Conservation (phyloP, 1,139 yeast species). For the Arxiozyma bovina region DNA sequence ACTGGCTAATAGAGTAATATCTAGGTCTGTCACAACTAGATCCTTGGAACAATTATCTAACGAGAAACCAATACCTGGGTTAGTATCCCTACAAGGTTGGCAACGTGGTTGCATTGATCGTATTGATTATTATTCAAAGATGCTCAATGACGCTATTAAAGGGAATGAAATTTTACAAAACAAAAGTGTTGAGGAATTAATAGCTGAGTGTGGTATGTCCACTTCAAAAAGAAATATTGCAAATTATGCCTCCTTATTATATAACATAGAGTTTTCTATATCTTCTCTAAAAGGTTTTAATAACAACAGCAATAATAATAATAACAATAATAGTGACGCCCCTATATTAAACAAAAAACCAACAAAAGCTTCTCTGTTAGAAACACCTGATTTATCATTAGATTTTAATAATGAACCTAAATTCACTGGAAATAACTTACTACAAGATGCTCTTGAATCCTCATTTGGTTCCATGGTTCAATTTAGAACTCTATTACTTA, state of each 20-base stretch:
- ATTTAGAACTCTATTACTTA: slow-evolving; percentile 52
- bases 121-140: slow-evolving; percentile 40
- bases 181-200: slow-evolving; percentile 23
- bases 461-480: slow-evolving; percentile 64
- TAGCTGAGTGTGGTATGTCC: slow-evolving; percentile 26
- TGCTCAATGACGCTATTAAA: slow-evolving; percentile 35
- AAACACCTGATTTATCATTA: slow-evolving; percentile 36
- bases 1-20: neutral
- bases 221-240: slow-evolving; percentile 35
- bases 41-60: slow-evolving; percentile 19
- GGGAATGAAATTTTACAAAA: slow-evolving; percentile 14
- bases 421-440: slow-evolving; percentile 5
- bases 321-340: slow-evolving; percentile 10
- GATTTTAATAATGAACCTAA: slow-evolving; percentile 35
- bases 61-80: slow-evolving; percentile 43
- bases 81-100: slow-evolving; percentile 45
- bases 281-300: slow-evolving; percentile 38
- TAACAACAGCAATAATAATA: neutral
- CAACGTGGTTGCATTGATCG: slow-evolving; percentile 54
- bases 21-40: slow-evolving; percentile 5
- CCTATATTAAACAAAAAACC: slow-evolving; percentile 11
- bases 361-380: slow-evolving; percentile 32
- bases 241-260: slow-evolving; percentile 50
- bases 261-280: slow-evolving; percentile 52
- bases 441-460: slow-evolving; percentile 40